Evolutionary conservation across 2,329 filamentous ascomycete genomes (phyloP).

Genomic region (Thermomyces lanuginosus): DNA sequence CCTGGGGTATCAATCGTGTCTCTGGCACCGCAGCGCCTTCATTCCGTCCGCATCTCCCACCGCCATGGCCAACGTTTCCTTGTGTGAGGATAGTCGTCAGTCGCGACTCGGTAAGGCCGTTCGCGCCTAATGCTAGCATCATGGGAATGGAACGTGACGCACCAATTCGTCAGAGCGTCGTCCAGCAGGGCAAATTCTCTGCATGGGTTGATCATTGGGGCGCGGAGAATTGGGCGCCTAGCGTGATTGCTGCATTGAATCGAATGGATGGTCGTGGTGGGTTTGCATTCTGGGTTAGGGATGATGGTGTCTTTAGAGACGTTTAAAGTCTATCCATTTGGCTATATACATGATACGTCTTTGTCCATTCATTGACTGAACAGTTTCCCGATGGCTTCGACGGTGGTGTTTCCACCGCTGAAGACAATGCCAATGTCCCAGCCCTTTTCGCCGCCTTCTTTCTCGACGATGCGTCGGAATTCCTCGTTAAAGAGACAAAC

Average conservation of each 20-base stretch:
- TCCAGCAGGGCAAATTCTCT: conserved; percentile 19
- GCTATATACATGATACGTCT: not conserved
- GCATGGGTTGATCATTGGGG: conserved; percentile 23
- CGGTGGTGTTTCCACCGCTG: conserved; percentile 48
- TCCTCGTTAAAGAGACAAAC: conserved; percentile 73
- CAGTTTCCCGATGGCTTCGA: conserved; percentile 43
- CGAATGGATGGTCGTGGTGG: conserved; percentile 12
- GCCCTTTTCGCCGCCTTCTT: conserved; percentile 51
- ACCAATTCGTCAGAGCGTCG: conserved; percentile 18
- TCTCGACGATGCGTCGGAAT: conserved; percentile 49
- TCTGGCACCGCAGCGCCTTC: conserved; percentile 9
- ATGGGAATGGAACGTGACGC: conserved; percentile 21
- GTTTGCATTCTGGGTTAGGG: conserved; percentile 16
- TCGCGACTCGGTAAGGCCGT: conserved; percentile 19
- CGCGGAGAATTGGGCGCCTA: conserved; percentile 19
- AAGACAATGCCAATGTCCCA: conserved; percentile 54
- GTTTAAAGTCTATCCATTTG: too few relatives aligned
- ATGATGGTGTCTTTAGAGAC: conserved; percentile 11
- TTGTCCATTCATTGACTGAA: conserved; percentile 19
- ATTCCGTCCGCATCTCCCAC: conserved; percentile 19
- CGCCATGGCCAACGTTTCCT: conserved; percentile 25
- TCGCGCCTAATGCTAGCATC: conserved; percentile 17
- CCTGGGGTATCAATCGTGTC: conserved; percentile 10
- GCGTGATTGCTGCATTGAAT: conserved; percentile 15
- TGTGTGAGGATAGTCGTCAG: conserved; percentile 22